Percentiles rank a stretch among this genome's conserved stretches.
These are phyloP conservation scores for Vitellaria paradoxa DNA, from an alignment of 179 eudicot genomes.

Conservation along the genomic window DNA sequence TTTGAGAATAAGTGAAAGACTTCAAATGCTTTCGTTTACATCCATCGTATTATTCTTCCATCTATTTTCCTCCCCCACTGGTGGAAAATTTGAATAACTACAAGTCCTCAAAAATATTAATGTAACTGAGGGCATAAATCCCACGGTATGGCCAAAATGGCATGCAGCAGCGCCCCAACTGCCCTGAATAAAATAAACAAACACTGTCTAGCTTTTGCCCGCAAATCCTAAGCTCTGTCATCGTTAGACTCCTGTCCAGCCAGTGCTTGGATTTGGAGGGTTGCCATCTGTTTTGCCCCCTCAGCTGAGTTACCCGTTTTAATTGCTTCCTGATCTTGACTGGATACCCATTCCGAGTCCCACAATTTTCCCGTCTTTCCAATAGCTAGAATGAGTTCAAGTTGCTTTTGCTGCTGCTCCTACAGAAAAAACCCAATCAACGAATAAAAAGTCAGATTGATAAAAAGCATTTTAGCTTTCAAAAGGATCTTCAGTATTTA, in stretches of 20 bases:
- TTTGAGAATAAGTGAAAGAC: too few species aligned
- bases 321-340: slow-evolving; percentile 22
- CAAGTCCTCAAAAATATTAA: too few species aligned
- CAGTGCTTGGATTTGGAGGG: slow-evolving; percentile 32
- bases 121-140: too few species aligned
- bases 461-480: too few species aligned
- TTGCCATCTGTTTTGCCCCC: slow-evolving; percentile 25
- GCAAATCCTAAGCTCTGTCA: slow-evolving; percentile 31
- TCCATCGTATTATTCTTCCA: too few species aligned
- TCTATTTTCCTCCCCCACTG: too few species aligned
- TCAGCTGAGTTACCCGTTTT: slow-evolving; percentile 24
- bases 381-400: slow-evolving; percentile 81
- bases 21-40: too few species aligned
- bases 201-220: background rate
- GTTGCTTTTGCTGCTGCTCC: slow-evolving; percentile 95
- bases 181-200: background rate
- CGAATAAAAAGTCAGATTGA: slow-evolving; percentile 1
- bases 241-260: slow-evolving; percentile 27
- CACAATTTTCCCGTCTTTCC: slow-evolving; percentile 60
- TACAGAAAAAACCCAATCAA: slow-evolving; percentile 22
- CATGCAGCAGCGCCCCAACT: too few species aligned
- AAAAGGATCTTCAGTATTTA: too few species aligned
- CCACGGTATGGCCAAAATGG: too few species aligned
- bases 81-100: too few species aligned
- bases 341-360: slow-evolving; percentile 40